Conservation (phyloP, 176 grass and related monocot genomes). For the Triticum aestivum region DNA sequence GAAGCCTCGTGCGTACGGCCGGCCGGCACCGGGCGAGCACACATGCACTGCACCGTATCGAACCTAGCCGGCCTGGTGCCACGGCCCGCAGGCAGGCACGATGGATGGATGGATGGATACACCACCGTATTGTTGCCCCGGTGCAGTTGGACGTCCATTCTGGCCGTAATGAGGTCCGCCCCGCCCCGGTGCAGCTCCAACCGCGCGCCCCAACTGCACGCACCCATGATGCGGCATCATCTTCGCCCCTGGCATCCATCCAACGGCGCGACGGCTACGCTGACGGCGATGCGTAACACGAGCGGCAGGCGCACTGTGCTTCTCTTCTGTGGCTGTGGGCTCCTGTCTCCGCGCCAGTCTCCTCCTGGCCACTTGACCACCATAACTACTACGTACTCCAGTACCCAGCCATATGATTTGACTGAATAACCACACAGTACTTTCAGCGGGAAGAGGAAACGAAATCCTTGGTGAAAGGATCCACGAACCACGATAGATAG, state of each 20-base stretch:
- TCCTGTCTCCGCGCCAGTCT: not conserved
- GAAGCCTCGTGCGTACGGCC: not conserved
- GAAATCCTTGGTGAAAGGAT: not conserved
- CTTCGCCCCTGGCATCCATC: not conserved
- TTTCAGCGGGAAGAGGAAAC: not conserved
- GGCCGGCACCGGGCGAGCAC: not conserved
- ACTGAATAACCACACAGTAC: too few species aligned
- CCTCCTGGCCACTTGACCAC: not conserved
- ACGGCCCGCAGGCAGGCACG: too few species aligned
- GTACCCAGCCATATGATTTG: not conserved
- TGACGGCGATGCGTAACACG: not conserved
- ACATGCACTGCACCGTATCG: not conserved
- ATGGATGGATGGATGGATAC: not conserved
- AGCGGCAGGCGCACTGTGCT: too few species aligned
- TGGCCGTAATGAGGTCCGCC: slow-evolving; percentile 7
- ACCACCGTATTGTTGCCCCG: too few species aligned
- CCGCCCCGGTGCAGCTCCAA: not conserved
- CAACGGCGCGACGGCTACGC: not conserved
- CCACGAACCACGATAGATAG: not conserved
- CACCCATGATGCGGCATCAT: not conserved
- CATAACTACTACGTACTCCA: not conserved
- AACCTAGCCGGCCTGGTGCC: too few species aligned
- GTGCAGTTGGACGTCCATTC: slow-evolving; percentile 30
- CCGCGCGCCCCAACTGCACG: slow-evolving; percentile 3
- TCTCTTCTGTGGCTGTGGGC: not conserved